Evolutionary conservation across 371 early-diverging fungal genomes (phyloP), one percentile per base, ranked within the genome.

Genomic region (Rhizopus stolonifer): DNA sequence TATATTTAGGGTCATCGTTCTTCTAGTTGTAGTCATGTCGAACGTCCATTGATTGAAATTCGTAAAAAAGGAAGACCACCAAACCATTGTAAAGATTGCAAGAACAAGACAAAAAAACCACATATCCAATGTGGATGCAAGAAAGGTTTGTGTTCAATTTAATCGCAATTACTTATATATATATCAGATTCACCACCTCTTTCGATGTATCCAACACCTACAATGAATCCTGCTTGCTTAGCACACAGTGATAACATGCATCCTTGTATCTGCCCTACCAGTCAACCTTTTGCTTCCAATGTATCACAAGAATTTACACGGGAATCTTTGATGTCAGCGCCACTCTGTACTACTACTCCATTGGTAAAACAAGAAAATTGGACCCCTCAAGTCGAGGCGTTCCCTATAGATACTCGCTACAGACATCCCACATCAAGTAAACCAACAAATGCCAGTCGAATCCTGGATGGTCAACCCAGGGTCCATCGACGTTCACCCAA

Each of bases 1-100:
- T 49, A 26, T 13, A 42, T 9, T 46, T 31, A 84, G 67, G 86
- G 86, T 42, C 86, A 86, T 67, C 78, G 86, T 10, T 82, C 85
- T 24, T 82, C 83, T 36, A 69, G 72, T 42, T 86, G 86, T 58
- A 73, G 59, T 34, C 86, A 86, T 60, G 60, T 61, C 22, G 83
- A 86, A 49, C 82, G 92, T 21, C 80, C 79, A 44, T 70, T 90
- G 40, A 74, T 82, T 55, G 82, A 82, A 56, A 86, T 91, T 42
- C 77, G 85, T 49, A 83, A 80, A 66, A 90, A 89, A 67, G 92
- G 92, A 18, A 80, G 92, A 18, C 92, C 92, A 21, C 77, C 84
- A 32, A 86, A 84, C 32, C 92, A 91, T 62, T 91, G 92, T 63
- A 60, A 72, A n/a, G 80, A 79, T 64, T 91, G 92, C 67, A 79